Base-by-base conservation (phyloP, 2,329 filamentous ascomycete species). In the Diaporthe velutina region DNA sequence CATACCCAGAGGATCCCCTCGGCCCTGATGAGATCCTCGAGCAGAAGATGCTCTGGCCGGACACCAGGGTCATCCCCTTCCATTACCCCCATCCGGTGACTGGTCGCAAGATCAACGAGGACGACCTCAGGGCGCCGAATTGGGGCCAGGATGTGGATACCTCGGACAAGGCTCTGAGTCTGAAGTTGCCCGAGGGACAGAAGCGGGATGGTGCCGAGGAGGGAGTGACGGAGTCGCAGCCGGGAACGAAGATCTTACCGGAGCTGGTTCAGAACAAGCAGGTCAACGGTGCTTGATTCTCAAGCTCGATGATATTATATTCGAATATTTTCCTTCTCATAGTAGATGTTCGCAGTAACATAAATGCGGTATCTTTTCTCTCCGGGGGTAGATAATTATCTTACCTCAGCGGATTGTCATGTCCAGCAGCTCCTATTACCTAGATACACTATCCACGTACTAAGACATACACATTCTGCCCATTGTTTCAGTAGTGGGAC, bases 11-110 rank as follows among this genome's bases (percentile, higher is more conserved):
- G 75, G 88, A 89, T 74, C 85, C 86, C 9, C 74, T 83, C 13
- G 88, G 88, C 0, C 88, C 88, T 19, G 87, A 90, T 78, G 87
- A 89, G 83, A 80, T 89, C 28, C 83, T 88, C 10, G 86, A 88
- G 74, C 84, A 89, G 80, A 85, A 86, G 77, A 87, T 89, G 86
- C 80, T 90, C 75, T 90, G 88, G 88, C 88, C 88, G 0, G 88
- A 90, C 77, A 89, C 87, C 7, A 84, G 88, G 52, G 88, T 89
- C 4, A 83, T 89, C 45, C 87, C 88, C 0, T 89, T 89, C 80
- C 88, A 89, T 77, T 89, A 89, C 76, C 82, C 81, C 12, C 87
- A 89, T 78, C 87, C 88, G 0, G 82, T 89, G 19, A 89, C 88
- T 13, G 87, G 87, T 8, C 81, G 84, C 78, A 80, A 79, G 75